Evolutionary conservation across 2,329 filamentous ascomycete species (phyloP).

Genomic region (Arthrobotrys megalospora): DNA sequence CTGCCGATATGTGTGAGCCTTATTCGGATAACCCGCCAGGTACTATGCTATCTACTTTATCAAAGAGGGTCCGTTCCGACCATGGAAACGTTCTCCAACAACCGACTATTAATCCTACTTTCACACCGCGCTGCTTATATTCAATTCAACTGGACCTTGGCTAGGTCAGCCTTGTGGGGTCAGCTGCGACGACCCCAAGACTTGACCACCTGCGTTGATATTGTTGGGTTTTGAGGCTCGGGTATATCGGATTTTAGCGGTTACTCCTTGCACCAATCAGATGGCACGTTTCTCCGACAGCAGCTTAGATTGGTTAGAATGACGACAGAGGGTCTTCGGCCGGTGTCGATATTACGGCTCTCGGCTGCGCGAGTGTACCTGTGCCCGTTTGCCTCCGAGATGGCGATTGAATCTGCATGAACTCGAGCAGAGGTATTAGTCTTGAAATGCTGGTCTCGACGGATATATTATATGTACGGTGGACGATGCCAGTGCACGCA

Average conservation of each 20-base stretch:
- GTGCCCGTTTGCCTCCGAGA: neutral
- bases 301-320: constrained; percentile 52
- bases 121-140: neutral
- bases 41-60: no score
- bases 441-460: constrained; percentile 15
- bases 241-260: constrained; percentile 39
- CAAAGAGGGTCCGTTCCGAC: no score
- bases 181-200: neutral
- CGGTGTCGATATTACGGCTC: constrained; percentile 20
- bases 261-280: constrained; percentile 30
- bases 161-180: neutral
- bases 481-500: neutral
- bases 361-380: constrained; percentile 17
- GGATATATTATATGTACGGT: neutral
- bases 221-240: constrained; percentile 27
- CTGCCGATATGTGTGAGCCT: no score
- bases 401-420: neutral
- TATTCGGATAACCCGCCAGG: no score
- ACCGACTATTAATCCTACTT: no score
- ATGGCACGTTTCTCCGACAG: constrained; percentile 44
- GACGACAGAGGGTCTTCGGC: constrained; percentile 34
- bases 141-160: neutral
- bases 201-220: constrained; percentile 8
- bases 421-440: constrained; percentile 6
- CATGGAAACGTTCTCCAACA: no score